Percentiles rank a stretch among this genome's conserved stretches.
Evolutionary conservation across 371 early-diverging fungal genomes (phyloP).

Genomic region (Mortierella sp.): DNA sequence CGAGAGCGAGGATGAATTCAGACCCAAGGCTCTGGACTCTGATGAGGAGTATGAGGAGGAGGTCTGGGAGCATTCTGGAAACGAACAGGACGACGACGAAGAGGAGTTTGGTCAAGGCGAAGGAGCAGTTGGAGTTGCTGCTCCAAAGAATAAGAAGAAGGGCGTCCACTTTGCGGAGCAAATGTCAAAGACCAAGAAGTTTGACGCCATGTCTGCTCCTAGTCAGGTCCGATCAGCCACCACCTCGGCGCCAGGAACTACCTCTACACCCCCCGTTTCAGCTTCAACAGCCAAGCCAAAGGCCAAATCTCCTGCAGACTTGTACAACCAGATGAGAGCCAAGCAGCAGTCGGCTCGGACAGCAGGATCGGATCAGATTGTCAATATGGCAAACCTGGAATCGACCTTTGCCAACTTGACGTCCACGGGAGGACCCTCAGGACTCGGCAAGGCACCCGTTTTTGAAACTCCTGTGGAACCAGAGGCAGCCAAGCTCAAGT

Average conservation of each 20-base stretch:
- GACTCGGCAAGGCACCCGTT: not conserved
- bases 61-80: conserved; percentile 41
- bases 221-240: conserved; percentile 5
- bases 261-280: not conserved
- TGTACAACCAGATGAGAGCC: conserved; percentile 37
- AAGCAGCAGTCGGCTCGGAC: conserved; percentile 28
- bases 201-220: conserved; percentile 10
- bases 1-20: conserved; percentile 48
- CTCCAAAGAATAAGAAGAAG: conserved; percentile 17
- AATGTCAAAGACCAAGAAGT: conserved; percentile 23
- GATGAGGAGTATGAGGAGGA: conserved; percentile 58
- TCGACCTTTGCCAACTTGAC: conserved; percentile 34
- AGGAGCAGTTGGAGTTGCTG: not conserved
- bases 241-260: not conserved
- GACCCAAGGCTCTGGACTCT: conserved; percentile 46
- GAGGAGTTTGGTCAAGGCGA: not conserved
- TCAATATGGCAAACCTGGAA: conserved; percentile 42
- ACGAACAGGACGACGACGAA: conserved; percentile 37
- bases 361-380: conserved; percentile 25
- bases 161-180: conserved; percentile 51
- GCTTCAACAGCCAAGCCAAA: conserved; percentile 8
- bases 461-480: conserved; percentile 5
- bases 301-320: conserved; percentile 48
- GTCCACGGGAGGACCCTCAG: not conserved
- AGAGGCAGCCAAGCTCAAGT: conserved; percentile 24